These are phyloP conservation scores for Diaporthe sp. DNA, from an alignment of 2,329 filamentous ascomycete species.

Conservation along the genomic window DNA sequence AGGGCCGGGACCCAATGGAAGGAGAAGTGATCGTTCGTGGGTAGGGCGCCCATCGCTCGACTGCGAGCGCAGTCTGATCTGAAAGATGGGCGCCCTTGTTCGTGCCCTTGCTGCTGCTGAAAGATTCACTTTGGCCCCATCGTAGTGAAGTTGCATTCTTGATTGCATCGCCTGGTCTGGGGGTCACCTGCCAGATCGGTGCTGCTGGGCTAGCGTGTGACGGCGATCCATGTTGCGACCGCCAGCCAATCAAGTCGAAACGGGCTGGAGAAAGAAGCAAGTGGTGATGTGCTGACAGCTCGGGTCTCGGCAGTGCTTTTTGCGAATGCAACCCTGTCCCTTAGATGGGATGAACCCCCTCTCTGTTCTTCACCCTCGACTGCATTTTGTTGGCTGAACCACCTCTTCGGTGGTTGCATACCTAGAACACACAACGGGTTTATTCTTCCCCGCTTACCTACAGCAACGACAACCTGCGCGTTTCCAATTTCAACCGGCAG, in stretches of 20 bases:
- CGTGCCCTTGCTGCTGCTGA: neutral
- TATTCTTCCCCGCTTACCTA: neutral
- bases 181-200: slow-evolving; percentile 23
- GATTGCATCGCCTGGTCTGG: neutral
- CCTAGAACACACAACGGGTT: neutral
- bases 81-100: neutral
- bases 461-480: neutral
- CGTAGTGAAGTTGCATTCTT: slow-evolving; percentile 6
- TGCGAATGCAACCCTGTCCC: slow-evolving; percentile 9
- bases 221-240: slow-evolving; percentile 6
- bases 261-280: slow-evolving; percentile 2
- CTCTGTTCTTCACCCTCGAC: neutral
- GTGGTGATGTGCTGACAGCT: slow-evolving; percentile 24
- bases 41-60: slow-evolving; percentile 12
- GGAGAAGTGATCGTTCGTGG: neutral
- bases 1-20: slow-evolving; percentile 1
- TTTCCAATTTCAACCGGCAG: neutral
- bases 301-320: slow-evolving; percentile 29
- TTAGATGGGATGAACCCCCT: neutral
- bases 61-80: neutral
- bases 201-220: slow-evolving; percentile 7
- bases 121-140: neutral
- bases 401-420: neutral
- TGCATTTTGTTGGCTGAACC: neutral
- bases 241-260: slow-evolving; percentile 33